Base-by-base conservation (phyloP, 148 eudicot genomes). In the Fagopyrum homotropicum region DNA sequence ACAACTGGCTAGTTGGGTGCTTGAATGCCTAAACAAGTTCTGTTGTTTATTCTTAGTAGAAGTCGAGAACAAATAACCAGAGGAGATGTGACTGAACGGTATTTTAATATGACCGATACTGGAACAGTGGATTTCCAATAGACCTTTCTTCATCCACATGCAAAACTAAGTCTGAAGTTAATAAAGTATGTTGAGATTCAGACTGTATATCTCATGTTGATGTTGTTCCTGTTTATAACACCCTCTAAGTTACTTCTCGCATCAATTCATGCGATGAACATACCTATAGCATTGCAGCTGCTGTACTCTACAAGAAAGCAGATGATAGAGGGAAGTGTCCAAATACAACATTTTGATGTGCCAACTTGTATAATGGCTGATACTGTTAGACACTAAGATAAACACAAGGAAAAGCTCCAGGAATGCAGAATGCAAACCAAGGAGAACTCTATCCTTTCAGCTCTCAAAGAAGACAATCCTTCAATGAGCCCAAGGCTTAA, bases 271-370 rank as follows among this genome's bases (percentile, higher is more conserved):
- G 12, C 9, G 9, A 49, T 48, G 52, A 49, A 12, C 61, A 56
- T 56, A 56, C 7, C 19, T 17, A 19, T 56, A 17, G 22, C 6
- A 12, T 64, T 30, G 4, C 8, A 64, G 9, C n/a, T 14, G 7
- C 4, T 30, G 45, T 35, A 26, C 14, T 66, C 9, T 15, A 40
- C 9, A 40, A 66, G 74, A 73, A 52, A 55, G 59, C 29, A 9
- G 60, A 69, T 19, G 49, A 5, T 35, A 45, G 30, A 72, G 12
- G 10, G 54, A n/a, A 69, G 16, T 44, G 57, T 63, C 46, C 11
- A 70, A 15, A 74, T 54, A 74, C 45, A 48, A 35, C 51, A 64
- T 66, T 12, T 11, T 76, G 45, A 35, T 64, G 40, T 43, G 71
- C 15, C 69, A 30, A 66, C 46, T 66, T 35, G 71, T n/a, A 66